These are phyloP conservation scores for Cladosporium oxysporum DNA, from an alignment of 2,329 filamentous ascomycete species.

Conservation along the genomic window DNA sequence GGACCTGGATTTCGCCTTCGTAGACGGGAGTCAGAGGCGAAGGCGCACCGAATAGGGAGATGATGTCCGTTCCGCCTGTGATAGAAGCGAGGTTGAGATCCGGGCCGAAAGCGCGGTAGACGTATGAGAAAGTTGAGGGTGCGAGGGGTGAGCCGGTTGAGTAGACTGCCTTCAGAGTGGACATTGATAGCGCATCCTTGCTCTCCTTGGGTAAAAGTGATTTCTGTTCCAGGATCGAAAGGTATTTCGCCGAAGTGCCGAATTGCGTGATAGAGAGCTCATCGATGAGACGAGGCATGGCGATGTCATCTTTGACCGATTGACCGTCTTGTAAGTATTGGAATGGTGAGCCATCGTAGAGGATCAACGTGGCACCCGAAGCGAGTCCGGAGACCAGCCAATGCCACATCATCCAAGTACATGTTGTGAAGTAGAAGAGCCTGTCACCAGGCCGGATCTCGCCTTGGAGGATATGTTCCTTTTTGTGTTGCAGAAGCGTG, in stretches of 20 bases:
- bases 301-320: conserved; percentile 69
- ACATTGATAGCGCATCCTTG: conserved; percentile 56
- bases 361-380: conserved; percentile 75
- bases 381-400: conserved; percentile 89
- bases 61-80: conserved; percentile 94
- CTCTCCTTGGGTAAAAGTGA: conserved; percentile 57
- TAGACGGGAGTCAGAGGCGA: conserved; percentile 58
- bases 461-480: conserved; percentile 87
- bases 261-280: conserved; percentile 86
- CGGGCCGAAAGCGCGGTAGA: conserved; percentile 79
- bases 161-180: conserved; percentile 77
- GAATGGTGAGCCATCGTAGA: conserved; percentile 95
- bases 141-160: conserved; percentile 91
- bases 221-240: conserved; percentile 85
- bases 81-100: conserved; percentile 88
- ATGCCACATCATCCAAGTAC: conserved; percentile 99
- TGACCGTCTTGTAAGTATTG: conserved; percentile 49
- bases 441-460: conserved; percentile 72
- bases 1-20: conserved; percentile 52
- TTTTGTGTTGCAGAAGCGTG: conserved; percentile 94
- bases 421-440: conserved; percentile 92
- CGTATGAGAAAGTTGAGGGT: conserved; percentile 87
- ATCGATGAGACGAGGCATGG: conserved; percentile 79
- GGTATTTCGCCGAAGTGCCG: conserved; percentile 90
- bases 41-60: conserved; percentile 88